Evolutionary conservation across 768 basidiomycete species (phyloP), one percentile per base, ranked within the genome.

Genomic region (Tylopilus plumbeoviolaceoides): DNA sequence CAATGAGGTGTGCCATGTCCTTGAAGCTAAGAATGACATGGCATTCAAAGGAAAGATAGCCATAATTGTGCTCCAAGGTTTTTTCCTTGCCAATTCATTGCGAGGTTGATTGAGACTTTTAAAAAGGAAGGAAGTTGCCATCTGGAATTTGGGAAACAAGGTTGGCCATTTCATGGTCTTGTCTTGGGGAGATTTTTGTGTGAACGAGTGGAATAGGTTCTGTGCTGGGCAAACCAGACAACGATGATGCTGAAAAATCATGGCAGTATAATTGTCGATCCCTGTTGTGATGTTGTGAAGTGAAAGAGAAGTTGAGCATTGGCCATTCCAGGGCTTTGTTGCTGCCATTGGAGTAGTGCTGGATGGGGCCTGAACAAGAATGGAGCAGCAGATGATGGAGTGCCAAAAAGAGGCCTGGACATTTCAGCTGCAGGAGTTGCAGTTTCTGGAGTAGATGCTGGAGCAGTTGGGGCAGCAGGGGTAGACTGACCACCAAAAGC

Each of bases 21-120:
- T 86, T 81, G 15, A 89, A 76, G n/a, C 86, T 85, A 0, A 92
- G 78, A 14, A 89, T 76, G 55, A 91, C 83, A 63, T 91, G 84
- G 30, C 84, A 76, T 51, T 84, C 78, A 68, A 82, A 83, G 5
- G 82, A 83, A 39, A 91, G 77, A 61, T 89, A 89, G 46, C 89
- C 87, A 62, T 91, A 91, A 53, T 78, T 78, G 54, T 74, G 70
- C 41, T 72, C 64, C 17, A 76, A 69, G 15, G 73, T 64, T 47
- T 69, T 70, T 54, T 76, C 75, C 21, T 68, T 67, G 31, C 70
- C 67, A 71, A 59, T 52, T 73, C 73, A 57, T 63, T 62, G 52
- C 68, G 68, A 15, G 78, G 80, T 12, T 68, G 70, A 46, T 82
- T 80, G 42, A 83, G 73, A 61, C 70, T 75, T n/a, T n/a, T n/a